Percentiles rank a stretch among this genome's conserved stretches.
Conservation (phyloP, 192 early-diverging fungal species). For the Mortierella alpina region DNA sequence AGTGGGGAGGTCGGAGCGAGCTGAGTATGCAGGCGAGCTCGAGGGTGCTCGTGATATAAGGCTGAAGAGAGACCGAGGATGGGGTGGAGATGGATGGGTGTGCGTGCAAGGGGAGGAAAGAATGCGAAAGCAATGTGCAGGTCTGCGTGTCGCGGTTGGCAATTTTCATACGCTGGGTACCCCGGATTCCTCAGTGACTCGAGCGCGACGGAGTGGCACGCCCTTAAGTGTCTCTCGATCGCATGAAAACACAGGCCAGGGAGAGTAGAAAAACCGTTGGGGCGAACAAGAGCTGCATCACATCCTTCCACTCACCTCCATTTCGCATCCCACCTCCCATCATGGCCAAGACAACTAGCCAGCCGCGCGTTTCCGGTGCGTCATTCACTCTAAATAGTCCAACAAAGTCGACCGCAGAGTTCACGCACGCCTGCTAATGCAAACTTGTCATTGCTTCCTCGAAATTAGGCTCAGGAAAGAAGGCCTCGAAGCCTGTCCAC, state of each 20-base stretch:
- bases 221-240: too few species aligned
- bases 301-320: background rate
- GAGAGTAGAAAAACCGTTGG: too few species aligned
- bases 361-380: constrained; percentile 27
- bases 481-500: constrained; percentile 44
- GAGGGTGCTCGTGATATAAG: background rate
- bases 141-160: too few species aligned
- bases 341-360: constrained; percentile 39
- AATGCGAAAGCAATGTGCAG: too few species aligned
- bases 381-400: background rate
- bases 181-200: too few species aligned
- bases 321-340: background rate
- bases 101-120: background rate
- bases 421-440: background rate
- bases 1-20: background rate
- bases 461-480: constrained; percentile 36
- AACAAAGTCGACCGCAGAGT: background rate
- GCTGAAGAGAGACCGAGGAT: too few species aligned
- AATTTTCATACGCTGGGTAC: too few species aligned
- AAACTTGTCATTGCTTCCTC: background rate
- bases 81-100: background rate
- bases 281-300: too few species aligned
- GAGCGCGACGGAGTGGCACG: too few species aligned
- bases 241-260: too few species aligned
- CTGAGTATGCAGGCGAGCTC: background rate